phyloP scores from a whole-genome alignment of 2,329 filamentous ascomycete species.

The Chrysoporthe cubensis region DNA sequence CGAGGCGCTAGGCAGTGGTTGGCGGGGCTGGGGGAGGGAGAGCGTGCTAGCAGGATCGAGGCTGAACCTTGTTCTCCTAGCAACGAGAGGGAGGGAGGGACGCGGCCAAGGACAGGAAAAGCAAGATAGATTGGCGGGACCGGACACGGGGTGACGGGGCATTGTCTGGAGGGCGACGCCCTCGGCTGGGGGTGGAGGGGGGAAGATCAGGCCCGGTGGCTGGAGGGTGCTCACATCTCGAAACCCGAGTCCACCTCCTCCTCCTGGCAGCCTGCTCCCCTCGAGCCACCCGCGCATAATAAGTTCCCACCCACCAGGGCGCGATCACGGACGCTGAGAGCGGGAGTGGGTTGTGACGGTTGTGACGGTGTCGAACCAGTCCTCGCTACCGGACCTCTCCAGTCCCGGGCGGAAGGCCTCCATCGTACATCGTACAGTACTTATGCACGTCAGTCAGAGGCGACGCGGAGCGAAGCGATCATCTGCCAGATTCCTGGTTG shows the following conservation, averaged over 20 bases:
- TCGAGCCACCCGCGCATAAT: too few species aligned
- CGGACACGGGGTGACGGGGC: background rate
- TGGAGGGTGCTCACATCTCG: background rate
- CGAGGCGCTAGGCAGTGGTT: background rate
- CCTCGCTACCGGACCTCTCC: background rate
- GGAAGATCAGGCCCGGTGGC: background rate
- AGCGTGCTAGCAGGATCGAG: background rate
- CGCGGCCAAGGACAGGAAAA: background rate
- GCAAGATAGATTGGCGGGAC: background rate
- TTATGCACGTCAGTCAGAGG: slow-evolving; percentile 12
- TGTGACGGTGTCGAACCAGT: too few species aligned
- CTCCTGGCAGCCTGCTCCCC: too few species aligned
- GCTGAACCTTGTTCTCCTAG: background rate
- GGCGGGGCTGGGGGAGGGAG: too few species aligned
- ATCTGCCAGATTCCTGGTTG: slow-evolving; percentile 1
- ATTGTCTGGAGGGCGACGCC: too few species aligned
- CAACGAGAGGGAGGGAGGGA: background rate
- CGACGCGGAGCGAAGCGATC: slow-evolving; percentile 8
- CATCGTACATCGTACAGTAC: too few species aligned
- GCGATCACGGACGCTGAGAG: too few species aligned
- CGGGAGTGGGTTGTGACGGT: too few species aligned
- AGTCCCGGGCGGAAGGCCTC: background rate
- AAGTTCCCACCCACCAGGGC: too few species aligned
- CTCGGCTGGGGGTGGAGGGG: too few species aligned
- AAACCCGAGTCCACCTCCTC: background rate